Evolutionary conservation across 2,329 filamentous ascomycete genomes (phyloP), one percentile per base, ranked within the genome.

Genomic region (Teratosphaeria pseudoeucalypti): DNA sequence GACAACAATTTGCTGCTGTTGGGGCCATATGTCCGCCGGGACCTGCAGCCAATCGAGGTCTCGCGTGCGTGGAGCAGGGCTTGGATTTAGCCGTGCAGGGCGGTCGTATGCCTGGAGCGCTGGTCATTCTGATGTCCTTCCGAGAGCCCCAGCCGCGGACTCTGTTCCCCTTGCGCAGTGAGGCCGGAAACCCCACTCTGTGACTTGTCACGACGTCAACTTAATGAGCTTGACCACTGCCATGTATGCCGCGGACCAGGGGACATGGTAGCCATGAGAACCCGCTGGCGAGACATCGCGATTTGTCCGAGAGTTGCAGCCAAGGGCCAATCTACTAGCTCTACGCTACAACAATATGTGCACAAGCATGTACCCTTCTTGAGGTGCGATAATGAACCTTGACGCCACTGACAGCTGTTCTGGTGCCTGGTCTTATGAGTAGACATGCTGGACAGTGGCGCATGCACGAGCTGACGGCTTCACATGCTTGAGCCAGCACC

Each of bases 101-200:
- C 19, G 9, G 23, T 49, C 43, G 23, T n/a, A 23, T 49, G 43
- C 43, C 43, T 49, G 6, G 43, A 49, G n/a, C 43, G 43, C 43
- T 23, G 19, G n/a, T 49, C n/a, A 6, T 49, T 54, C 14, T 54
- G 26, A 16, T 16, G 29, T 26, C 26, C 55, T 54, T 34, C 47
- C 57, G 26, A 43, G 16, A 29, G 27, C 54, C 58, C 34, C 58
- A 59, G 58, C 53, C 58, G 58, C 58, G 58, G 58, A 49, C 29
- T 16, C 10, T 29, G 12, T 39, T 59, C 58, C 58, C 58, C 58
- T 56, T 12, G 23, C 58, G 58, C 58, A 54, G 27, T 12, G 7
- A 43, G 55, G 29, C n/a, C 39, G 27, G 5, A 16, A 34, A 49
- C 19, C 10, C 55, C 55, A 27, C 55, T 43, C 32, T 47, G 14